Percentiles rank a stretch among this genome's conserved stretches.
phyloP scores from a whole-genome alignment of 495 filamentous ascomycete genomes.

The Extremus antarcticus region DNA sequence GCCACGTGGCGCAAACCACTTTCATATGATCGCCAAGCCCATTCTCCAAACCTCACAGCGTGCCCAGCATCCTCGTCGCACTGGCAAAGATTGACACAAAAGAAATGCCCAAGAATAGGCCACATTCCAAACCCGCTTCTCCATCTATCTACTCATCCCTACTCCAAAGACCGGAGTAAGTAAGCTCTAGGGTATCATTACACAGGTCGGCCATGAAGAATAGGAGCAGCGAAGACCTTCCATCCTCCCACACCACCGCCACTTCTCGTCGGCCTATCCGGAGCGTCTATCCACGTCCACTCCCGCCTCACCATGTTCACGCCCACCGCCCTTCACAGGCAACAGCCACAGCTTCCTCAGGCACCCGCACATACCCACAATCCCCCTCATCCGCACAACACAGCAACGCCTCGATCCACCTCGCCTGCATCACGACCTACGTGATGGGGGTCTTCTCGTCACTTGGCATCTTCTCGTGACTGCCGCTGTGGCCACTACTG shows the following conservation, averaged over 20 bases:
- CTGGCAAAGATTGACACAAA: too few relatives aligned
- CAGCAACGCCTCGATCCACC: background rate
- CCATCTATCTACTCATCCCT: background rate
- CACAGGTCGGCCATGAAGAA: background rate
- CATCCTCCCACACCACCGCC: too few relatives aligned
- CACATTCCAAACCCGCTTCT: background rate
- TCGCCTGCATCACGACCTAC: background rate
- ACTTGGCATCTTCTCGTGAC: background rate
- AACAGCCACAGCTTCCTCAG: too few relatives aligned
- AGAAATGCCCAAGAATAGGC: too few relatives aligned
- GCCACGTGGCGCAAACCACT: too few relatives aligned
- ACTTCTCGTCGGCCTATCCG: too few relatives aligned
- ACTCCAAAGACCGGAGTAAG: background rate
- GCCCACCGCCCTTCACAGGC: too few relatives aligned
- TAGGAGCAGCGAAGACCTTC: background rate
- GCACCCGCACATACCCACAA: too few relatives aligned
- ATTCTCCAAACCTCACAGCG: too few relatives aligned
- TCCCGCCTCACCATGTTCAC: background rate
- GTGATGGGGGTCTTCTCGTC: background rate
- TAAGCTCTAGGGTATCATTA: background rate
- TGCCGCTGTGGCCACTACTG: background rate
- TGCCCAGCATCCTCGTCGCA: too few relatives aligned
- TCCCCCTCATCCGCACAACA: too few relatives aligned
- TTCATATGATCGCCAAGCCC: too few relatives aligned
- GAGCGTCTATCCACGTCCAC: background rate